Evolutionary conservation across 768 basidiomycete species (phyloP), one percentile per base, ranked within the genome.

Genomic region (Favolaschia claudopus): DNA sequence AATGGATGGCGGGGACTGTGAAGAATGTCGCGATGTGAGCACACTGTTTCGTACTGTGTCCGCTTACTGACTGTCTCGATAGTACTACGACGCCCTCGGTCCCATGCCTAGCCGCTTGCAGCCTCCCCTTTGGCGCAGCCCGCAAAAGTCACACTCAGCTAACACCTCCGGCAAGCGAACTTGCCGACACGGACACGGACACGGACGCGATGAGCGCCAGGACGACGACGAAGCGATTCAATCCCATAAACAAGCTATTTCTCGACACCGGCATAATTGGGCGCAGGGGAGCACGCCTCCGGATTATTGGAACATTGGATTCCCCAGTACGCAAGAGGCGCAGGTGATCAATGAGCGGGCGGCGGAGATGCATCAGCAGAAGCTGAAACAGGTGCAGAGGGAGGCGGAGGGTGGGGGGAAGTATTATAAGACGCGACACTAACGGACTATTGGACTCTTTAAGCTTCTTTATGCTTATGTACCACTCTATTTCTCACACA

Each of bases 301-400:
- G 1, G 87, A 86, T 15, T 96, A 92, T 73, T 96, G 94, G 92
- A 81, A 89, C 54, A 95, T 96, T 55, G 93, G 91, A 1, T 96
- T 98, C 70, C 95, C 95, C 1, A 79, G 81, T 63, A 95, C 95
- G 4, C 95, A 96, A 71, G 86, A 93, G 68, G 88, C 86, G 15
- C 82, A 79, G 42, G 81, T 81, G 51, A 95, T 96, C 66, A 96
- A 96, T 71, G 75, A 77, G 58, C 76, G 76, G 55, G 95, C 95
- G 9, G 81, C 79, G 55, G 82, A 84, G 67, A 92, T 95, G 85
- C 87, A 91, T 62, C 74, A 74, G 65, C 78, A 81, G 71, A 93
- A 93, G 76, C 78, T 79, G 58, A 73, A 79, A 7, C 75, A 78
- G 54, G 77, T 93, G 7, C 85, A 86, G 63, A 73, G 67, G 52